phyloP scores from a whole-genome alignment of 441 rosid genomes.

The Isatis lusitanica region DNA sequence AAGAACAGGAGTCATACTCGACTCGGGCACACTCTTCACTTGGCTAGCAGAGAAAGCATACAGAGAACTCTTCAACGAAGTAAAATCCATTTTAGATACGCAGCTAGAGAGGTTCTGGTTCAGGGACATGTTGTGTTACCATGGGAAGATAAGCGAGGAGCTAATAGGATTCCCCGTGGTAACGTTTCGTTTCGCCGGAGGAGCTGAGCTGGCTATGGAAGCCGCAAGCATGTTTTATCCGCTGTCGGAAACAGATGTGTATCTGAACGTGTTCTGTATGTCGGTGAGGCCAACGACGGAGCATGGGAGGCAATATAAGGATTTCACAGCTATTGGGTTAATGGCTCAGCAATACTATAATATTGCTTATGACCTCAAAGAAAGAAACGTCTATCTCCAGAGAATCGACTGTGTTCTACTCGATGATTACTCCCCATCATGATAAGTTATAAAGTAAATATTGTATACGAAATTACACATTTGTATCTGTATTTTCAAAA shows the following conservation, averaged over 20 bases:
- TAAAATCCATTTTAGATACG: constrained; percentile 29
- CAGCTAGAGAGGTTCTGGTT: constrained; percentile 30
- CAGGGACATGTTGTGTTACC: constrained; percentile 34
- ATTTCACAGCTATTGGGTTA: constrained; percentile 37
- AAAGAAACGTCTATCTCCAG: constrained; percentile 24
- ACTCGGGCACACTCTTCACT: constrained; percentile 45
- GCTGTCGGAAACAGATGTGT: background rate
- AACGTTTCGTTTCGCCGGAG: constrained; percentile 31
- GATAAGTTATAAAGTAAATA: constrained; percentile 5
- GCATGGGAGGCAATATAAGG: constrained; percentile 25
- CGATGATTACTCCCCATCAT: constrained; percentile 31
- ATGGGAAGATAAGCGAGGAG: constrained; percentile 27
- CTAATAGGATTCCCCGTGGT: constrained; percentile 34
- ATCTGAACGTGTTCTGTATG: constrained; percentile 34
- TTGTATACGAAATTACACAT: background rate
- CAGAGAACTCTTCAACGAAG: constrained; percentile 23
- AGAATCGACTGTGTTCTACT: constrained; percentile 37
- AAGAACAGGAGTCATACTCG: constrained; percentile 40
- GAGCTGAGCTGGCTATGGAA: constrained; percentile 38
- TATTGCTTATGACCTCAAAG: constrained; percentile 33
- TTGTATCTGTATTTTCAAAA: background rate
- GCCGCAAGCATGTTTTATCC: constrained; percentile 30
- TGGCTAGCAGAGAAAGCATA: constrained; percentile 38
- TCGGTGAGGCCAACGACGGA: constrained; percentile 31
- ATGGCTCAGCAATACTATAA: constrained; percentile 40